These are phyloP conservation scores for Metarhizium sp. DNA, from an alignment of 2,329 filamentous ascomycete species.

Conservation along the genomic window DNA sequence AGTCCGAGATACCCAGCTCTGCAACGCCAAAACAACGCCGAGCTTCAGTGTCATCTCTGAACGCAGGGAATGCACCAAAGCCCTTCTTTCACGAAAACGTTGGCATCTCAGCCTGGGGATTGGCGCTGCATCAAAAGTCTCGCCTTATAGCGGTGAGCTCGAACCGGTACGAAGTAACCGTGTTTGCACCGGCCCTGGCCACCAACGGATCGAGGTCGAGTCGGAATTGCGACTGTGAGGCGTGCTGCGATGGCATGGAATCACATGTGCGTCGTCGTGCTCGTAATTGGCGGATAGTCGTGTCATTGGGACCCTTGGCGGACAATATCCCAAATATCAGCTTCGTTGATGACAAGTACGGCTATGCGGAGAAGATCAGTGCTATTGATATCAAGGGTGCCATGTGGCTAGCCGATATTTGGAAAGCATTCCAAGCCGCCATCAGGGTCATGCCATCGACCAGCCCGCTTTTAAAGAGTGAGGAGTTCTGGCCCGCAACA, in stretches of 20 bases:
- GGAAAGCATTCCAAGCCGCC: conserved; percentile 25
- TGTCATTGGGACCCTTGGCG: conserved; percentile 29
- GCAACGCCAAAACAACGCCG: conserved; percentile 5
- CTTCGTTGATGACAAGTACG: conserved; percentile 36
- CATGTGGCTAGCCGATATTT: conserved; percentile 44
- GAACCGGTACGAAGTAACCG: conserved; percentile 51
- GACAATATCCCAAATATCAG: conserved; percentile 45
- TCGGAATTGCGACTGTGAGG: conserved; percentile 4
- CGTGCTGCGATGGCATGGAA: conserved; percentile 13
- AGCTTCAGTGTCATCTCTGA: not conserved
- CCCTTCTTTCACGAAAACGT: conserved; percentile 71
- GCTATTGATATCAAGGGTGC: conserved; percentile 41
- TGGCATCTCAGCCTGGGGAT: conserved; percentile 73
- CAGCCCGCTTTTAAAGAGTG: conserved; percentile 15
- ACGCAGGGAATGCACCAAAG: conserved; percentile 11
- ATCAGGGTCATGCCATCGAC: conserved; percentile 14
- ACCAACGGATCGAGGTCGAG: not conserved
- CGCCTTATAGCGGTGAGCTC: conserved; percentile 78
- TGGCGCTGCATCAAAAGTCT: conserved; percentile 73
- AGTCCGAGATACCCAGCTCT: conserved; percentile 1
- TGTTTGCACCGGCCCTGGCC: conserved; percentile 40
- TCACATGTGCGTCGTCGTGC: conserved; percentile 29
- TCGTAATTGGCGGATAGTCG: conserved; percentile 40
- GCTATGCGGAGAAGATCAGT: conserved; percentile 39
- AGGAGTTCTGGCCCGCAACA: conserved; percentile 17